A percentile compares a stretch with the other conserved stretches of the same genome.
Conservation (phyloP, 768 basidiomycete genomes). For the Fomitopsis pulvina region DNA sequence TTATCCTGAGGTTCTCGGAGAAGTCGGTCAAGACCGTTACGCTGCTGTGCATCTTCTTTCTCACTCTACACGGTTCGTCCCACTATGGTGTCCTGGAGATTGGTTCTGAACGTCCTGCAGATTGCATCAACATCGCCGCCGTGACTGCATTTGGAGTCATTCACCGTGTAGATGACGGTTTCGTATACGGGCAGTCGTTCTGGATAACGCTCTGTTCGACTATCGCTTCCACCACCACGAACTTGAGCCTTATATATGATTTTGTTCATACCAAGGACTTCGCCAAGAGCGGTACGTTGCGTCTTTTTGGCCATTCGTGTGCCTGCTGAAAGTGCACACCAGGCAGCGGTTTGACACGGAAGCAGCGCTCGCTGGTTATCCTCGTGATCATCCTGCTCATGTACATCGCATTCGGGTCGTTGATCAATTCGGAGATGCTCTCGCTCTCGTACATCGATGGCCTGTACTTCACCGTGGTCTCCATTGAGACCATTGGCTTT, state of each 20-base stretch:
- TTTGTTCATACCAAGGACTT: slow-evolving; percentile 56
- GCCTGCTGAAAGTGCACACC: slow-evolving; percentile 1
- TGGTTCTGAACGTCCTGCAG: slow-evolving; percentile 27
- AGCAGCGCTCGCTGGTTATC: slow-evolving; percentile 75
- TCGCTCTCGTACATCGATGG: slow-evolving; percentile 60
- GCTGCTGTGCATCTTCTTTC: slow-evolving; percentile 50
- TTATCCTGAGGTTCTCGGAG: slow-evolving; percentile 71
- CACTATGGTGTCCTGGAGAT: background rate
- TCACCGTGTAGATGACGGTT: slow-evolving; percentile 56
- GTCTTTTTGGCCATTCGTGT: background rate
- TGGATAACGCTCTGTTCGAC: slow-evolving; percentile 81
- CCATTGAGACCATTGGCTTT: slow-evolving; percentile 65
- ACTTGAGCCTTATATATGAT: slow-evolving; percentile 62
- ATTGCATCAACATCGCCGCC: slow-evolving; percentile 58
- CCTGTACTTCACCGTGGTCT: slow-evolving; percentile 70
- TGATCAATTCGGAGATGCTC: slow-evolving; percentile 48
- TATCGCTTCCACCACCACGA: slow-evolving; percentile 55
- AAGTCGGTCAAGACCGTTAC: slow-evolving; percentile 56
- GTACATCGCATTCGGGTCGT: slow-evolving; percentile 69
- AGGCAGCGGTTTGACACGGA: slow-evolving; percentile 78
- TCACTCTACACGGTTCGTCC: slow-evolving; percentile 63
- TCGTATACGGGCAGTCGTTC: slow-evolving; percentile 60
- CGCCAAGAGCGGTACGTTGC: slow-evolving; percentile 48
- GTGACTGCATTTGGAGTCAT: slow-evolving; percentile 57
- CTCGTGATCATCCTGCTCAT: slow-evolving; percentile 67